Conservation (phyloP, 1,284 basidiomycete species). For the Ganoderma resinaceum region DNA sequence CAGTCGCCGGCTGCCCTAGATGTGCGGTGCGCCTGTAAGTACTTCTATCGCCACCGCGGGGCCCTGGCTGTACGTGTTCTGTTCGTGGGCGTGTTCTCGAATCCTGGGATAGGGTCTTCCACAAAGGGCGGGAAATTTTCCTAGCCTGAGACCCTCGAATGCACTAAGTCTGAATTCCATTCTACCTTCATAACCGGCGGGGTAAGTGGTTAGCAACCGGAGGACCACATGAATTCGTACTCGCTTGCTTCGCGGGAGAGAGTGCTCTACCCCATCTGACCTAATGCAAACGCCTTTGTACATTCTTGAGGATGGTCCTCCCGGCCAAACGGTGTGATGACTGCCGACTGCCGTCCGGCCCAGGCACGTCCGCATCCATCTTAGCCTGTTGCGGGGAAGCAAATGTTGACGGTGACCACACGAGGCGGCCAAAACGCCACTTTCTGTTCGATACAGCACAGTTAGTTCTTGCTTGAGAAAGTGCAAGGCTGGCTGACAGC, state of each 20-base stretch:
- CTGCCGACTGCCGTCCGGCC: not conserved
- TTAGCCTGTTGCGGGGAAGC: not conserved
- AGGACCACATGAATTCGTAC: not conserved
- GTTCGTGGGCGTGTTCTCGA: not conserved
- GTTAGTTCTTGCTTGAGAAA: not conserved
- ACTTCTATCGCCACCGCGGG: conserved; percentile 2
- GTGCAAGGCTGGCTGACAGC: conserved; percentile 19
- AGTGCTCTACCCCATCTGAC: not conserved
- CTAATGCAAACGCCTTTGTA: not conserved
- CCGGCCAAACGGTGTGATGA: not conserved
- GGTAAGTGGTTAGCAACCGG: conserved; percentile 9
- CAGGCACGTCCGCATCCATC: conserved; percentile 10
- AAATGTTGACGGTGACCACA: not conserved
- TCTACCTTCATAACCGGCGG: not conserved
- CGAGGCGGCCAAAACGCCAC: not conserved
- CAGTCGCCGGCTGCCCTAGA: not conserved
- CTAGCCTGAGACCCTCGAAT: not conserved
- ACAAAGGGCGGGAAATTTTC: not conserved
- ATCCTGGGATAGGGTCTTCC: not conserved
- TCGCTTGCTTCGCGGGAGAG: not conserved
- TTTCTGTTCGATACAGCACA: not conserved
- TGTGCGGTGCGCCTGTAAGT: not conserved
- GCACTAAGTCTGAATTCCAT: not conserved
- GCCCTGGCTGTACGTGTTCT: not conserved
- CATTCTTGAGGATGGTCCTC: not conserved